phyloP scores from a whole-genome alignment of 768 basidiomycete genomes.

The Glaciozyma martinii region DNA sequence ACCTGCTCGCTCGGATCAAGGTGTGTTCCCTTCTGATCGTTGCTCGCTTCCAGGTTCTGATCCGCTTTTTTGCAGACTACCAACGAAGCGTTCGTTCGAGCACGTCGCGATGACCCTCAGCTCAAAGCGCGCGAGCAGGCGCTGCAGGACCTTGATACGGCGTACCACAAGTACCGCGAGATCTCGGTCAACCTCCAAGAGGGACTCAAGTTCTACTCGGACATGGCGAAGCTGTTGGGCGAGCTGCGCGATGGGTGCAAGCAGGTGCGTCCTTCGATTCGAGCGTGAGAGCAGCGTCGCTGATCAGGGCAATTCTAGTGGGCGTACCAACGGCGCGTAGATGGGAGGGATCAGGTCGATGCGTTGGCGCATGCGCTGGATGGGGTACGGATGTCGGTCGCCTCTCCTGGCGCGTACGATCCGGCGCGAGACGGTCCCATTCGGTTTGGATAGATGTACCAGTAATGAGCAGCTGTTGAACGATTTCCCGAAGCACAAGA shows the following conservation, averaged over 20 bases:
- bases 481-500: too few species aligned
- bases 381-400: slow-evolving; percentile 5
- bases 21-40: slow-evolving; percentile 40
- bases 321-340: slow-evolving; percentile 60
- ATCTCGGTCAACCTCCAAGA: slow-evolving; percentile 77
- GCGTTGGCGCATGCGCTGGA: slow-evolving; percentile 5
- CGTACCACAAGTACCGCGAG: slow-evolving; percentile 80
- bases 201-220: slow-evolving; percentile 70
- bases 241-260: slow-evolving; percentile 21
- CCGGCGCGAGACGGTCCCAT: neutral
- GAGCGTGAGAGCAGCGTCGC: neutral
- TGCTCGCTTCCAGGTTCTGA: slow-evolving; percentile 5
- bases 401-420: neutral
- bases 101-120: slow-evolving; percentile 44
- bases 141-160: slow-evolving; percentile 70
- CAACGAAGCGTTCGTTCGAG: slow-evolving; percentile 69
- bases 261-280: slow-evolving; percentile 9
- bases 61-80: slow-evolving; percentile 43
- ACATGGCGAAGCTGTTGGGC: slow-evolving; percentile 58
- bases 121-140: slow-evolving; percentile 73
- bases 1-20: slow-evolving; percentile 58
- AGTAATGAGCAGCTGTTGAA: neutral
- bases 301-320: slow-evolving; percentile 56
- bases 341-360: slow-evolving; percentile 55
- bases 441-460: neutral